Base-by-base conservation (phyloP, 2,329 filamentous ascomycete genomes). In the Scedosporium apiospermum region DNA sequence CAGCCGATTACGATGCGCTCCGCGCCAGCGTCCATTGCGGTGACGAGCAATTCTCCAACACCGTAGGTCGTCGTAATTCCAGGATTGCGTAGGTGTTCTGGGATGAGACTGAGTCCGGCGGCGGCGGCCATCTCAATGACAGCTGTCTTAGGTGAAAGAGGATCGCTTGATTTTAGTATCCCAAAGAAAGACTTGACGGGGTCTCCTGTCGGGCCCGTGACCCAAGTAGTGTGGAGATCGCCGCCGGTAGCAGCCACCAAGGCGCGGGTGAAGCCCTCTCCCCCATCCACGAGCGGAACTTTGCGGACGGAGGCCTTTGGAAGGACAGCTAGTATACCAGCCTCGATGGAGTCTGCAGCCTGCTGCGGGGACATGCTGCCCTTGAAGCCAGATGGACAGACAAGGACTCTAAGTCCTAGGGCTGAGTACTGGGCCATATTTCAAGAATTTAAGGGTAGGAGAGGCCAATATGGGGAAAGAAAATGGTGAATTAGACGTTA, bases 331-430 rank as follows among this genome's bases (percentile, higher is more conserved):
- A 76, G 70, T 23, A 82, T 75, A 2, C 80, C 80, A 3, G 71
- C 70, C 66, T 80, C 78, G 62, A 83, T 82, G 62, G 79, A 80
- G 63, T 79, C 73, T 0, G 80, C 80, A 1, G 79, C 80, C n/a
- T 73, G 71, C 14, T 76, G 72, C 3, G 80, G 78, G 16, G 77
- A 73, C 3, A 83, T 74, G 58, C 79, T 81, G 27, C 81, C 80
- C 64, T 82, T 83, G 73, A 82, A 82, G 2, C 80, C 80, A 0
- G 80, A 82, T 0, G 81, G 80, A 16, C 78, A 79, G 44, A 83
- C 74, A 58, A 83, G 74, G 26, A 83, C 65, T 18, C 67, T 67
- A 66, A 73, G 71, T 16, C 62, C 16, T 3, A 14, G n/a, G 12
- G 42, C 42, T 14, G 42, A 9, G 14, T 30, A 3, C 26, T 16